A percentile compares a stretch with the other conserved stretches of the same genome.
Conservation (phyloP, 2,329 filamentous ascomycete genomes). For the Phaeomoniella chlamydospora region DNA sequence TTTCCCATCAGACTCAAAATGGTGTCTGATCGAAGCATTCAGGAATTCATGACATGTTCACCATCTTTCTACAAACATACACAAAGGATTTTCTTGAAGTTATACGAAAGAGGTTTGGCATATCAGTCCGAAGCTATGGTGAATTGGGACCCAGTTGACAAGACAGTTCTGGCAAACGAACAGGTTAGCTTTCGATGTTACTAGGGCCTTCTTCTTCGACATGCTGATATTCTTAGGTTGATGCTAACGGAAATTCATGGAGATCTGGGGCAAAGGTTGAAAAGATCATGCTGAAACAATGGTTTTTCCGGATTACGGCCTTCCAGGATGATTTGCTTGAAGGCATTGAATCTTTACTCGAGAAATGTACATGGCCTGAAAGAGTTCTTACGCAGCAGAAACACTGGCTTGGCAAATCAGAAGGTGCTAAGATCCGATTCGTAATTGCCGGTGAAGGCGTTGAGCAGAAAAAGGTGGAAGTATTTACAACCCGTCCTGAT, state of each 20-base stretch:
- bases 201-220: no score
- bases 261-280: slow-evolving; percentile 78
- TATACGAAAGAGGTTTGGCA: slow-evolving; percentile 60
- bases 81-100: slow-evolving; percentile 67
- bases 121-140: slow-evolving; percentile 74
- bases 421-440: slow-evolving; percentile 60
- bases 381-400: slow-evolving; percentile 69
- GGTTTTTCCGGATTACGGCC: slow-evolving; percentile 75
- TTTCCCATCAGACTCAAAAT: slow-evolving; percentile 8
- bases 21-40: slow-evolving; percentile 12
- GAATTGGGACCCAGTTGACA: slow-evolving; percentile 82
- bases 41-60: slow-evolving; percentile 77
- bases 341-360: slow-evolving; percentile 52
- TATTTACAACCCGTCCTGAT: slow-evolving; percentile 76
- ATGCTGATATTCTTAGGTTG: no score
- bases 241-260: slow-evolving; percentile 73
- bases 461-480: slow-evolving; percentile 38
- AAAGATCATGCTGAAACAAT: slow-evolving; percentile 80
- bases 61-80: slow-evolving; percentile 82
- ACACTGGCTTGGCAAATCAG: slow-evolving; percentile 76
- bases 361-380: slow-evolving; percentile 61
- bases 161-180: slow-evolving; percentile 82
- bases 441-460: slow-evolving; percentile 30
- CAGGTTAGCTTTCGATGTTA: slow-evolving; percentile 30
- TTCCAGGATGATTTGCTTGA: slow-evolving; percentile 60